Percentiles rank a stretch among this genome's conserved stretches.
These are phyloP conservation scores for Parathielavia appendiculata DNA, from an alignment of 495 filamentous ascomycete species.

Conservation along the genomic window DNA sequence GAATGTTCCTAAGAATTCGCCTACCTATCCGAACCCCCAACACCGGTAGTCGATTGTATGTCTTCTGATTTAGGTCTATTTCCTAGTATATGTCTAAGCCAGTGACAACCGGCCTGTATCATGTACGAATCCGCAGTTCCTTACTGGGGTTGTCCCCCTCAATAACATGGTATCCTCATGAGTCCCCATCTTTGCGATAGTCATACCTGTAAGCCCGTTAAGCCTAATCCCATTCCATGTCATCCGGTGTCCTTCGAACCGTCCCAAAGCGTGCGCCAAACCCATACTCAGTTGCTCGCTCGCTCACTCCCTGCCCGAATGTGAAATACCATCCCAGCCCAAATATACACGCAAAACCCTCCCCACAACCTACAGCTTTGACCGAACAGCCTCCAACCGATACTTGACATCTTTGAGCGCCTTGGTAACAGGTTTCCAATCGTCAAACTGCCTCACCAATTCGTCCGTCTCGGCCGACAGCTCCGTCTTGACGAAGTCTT, in stretches of 20 bases:
- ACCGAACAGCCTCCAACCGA: slow-evolving; percentile 83
- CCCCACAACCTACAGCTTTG: slow-evolving; percentile 54
- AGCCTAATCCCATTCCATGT: background rate
- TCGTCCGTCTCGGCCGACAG: slow-evolving; percentile 69
- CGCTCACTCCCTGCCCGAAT: background rate
- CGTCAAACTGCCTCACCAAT: slow-evolving; percentile 80
- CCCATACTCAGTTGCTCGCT: background rate
- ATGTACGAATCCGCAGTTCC: too few relatives aligned
- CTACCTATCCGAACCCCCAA: too few relatives aligned
- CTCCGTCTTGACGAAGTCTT: slow-evolving; percentile 81
- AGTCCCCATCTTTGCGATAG: too few relatives aligned
- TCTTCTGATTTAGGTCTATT: too few relatives aligned
- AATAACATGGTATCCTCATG: too few relatives aligned
- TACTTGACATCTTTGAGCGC: slow-evolving; percentile 94
- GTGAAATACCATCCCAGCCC: too few relatives aligned
- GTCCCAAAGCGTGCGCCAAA: background rate
- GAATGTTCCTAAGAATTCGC: too few relatives aligned
- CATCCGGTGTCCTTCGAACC: background rate
- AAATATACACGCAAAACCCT: background rate
- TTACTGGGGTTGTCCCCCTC: too few relatives aligned
- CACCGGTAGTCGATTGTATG: too few relatives aligned
- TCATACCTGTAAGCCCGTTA: too few relatives aligned
- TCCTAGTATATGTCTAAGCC: background rate
- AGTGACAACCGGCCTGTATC: background rate
- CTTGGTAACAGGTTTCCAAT: slow-evolving; percentile 87